These are phyloP conservation scores for Prunus armeniaca DNA, from an alignment of 306 rosid species.

Conservation along the genomic window DNA sequence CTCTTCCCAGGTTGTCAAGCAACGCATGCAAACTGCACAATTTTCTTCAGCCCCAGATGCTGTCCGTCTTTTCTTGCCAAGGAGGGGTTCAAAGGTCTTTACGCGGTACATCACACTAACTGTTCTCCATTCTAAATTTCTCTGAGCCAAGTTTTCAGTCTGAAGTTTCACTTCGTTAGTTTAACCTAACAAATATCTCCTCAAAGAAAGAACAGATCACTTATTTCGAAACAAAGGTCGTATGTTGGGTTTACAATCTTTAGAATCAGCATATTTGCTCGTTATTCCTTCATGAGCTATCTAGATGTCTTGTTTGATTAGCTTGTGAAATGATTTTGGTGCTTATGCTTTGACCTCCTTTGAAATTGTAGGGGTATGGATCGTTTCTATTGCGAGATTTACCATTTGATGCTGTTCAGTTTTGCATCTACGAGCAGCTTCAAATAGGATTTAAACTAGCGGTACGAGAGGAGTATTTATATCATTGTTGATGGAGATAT, in stretches of 20 bases:
- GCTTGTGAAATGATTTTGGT: neutral
- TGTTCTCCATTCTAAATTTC: slow-evolving; percentile 14
- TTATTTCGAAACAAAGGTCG: slow-evolving; percentile 7
- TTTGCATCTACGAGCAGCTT: slow-evolving; percentile 82
- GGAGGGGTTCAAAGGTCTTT: slow-evolving; percentile 65
- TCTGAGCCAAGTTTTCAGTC: neutral
- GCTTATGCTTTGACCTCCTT: slow-evolving; percentile 5
- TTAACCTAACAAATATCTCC: neutral
- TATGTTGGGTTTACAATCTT: slow-evolving; percentile 2
- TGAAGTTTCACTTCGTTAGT: neutral
- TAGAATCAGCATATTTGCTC: neutral
- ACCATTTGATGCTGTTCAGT: slow-evolving; percentile 79
- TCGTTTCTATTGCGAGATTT: slow-evolving; percentile 80
- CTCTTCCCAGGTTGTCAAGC: slow-evolving; percentile 55
- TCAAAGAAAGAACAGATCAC: neutral
- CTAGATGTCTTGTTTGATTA: neutral
- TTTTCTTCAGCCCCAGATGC: slow-evolving; percentile 40
- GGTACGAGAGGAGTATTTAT: slow-evolving; percentile 32
- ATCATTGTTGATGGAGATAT: slow-evolving; percentile 14
- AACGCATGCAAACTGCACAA: slow-evolving; percentile 45
- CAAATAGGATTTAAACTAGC: slow-evolving; percentile 68
- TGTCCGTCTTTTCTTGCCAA: slow-evolving; percentile 30
- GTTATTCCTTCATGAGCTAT: slow-evolving; percentile 6
- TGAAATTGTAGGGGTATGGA: slow-evolving; percentile 62
- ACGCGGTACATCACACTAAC: slow-evolving; percentile 42